These are phyloP conservation scores for Salix koriyanagi DNA, from an alignment of 345 rosid species.

Conservation along the genomic window DNA sequence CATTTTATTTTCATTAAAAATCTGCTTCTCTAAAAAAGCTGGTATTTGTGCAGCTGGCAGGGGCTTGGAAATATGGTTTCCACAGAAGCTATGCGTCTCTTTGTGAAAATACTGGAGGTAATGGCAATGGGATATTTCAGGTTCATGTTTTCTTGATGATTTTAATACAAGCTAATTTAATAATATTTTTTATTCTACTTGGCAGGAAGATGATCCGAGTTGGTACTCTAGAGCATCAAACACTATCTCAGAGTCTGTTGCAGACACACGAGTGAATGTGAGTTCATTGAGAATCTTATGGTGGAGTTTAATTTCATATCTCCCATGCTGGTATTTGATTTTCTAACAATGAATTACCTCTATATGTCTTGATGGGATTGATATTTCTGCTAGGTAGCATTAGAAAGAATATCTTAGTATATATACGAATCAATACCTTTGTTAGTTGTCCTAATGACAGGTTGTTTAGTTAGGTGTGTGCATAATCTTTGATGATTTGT, in stretches of 20 bases:
- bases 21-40: constrained; percentile 1
- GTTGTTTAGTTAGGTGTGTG: neutral
- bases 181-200: constrained; percentile 9
- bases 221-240: constrained; percentile 95
- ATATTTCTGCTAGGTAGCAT: neutral
- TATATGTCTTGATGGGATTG: neutral
- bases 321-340: neutral
- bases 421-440: neutral
- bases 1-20: neutral
- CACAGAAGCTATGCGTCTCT: constrained; percentile 98
- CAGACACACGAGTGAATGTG: constrained; percentile 68
- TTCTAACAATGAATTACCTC: neutral
- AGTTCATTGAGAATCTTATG: constrained; percentile 21
- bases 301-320: neutral
- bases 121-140: constrained; percentile 15
- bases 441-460: neutral
- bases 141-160: constrained; percentile 9
- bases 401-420: neutral
- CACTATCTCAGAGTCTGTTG: constrained; percentile 54
- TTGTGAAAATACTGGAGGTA: constrained; percentile 98
- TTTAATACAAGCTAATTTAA: neutral
- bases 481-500: neutral
- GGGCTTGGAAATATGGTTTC: constrained; percentile 89
- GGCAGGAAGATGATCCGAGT: constrained; percentile 93
- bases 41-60: constrained; percentile 69